Conservation (phyloP, 1,139 yeast species). For the Debaryomycetaceae sp. region DNA sequence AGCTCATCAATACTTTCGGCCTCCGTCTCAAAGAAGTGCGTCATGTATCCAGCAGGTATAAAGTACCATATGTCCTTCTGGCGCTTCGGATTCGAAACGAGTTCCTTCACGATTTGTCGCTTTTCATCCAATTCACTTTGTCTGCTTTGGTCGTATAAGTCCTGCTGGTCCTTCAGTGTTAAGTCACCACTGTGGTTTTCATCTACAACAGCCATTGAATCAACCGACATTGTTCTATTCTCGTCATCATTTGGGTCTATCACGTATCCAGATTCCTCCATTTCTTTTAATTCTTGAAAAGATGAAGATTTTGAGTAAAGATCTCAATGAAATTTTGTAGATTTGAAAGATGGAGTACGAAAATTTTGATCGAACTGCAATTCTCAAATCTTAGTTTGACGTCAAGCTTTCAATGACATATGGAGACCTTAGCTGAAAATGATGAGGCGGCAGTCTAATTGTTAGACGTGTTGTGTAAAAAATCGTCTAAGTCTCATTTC, state of each 20-base stretch:
- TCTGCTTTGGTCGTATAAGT: neutral
- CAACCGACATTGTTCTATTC: neutral
- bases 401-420: no score
- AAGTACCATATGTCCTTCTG: conserved; percentile 40
- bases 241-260: neutral
- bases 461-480: no score
- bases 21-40: conserved; percentile 22
- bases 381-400: neutral
- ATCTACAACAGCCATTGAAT: neutral
- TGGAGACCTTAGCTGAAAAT: no score
- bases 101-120: conserved; percentile 20
- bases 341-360: neutral
- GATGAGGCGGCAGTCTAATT: no score
- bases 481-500: no score
- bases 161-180: neutral
- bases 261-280: neutral
- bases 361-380: neutral
- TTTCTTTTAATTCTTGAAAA: neutral
- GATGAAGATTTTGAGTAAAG: neutral
- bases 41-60: conserved; percentile 29
- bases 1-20: conserved; percentile 25
- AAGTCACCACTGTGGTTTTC: neutral
- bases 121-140: conserved; percentile 12
- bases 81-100: conserved; percentile 16
- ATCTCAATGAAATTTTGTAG: neutral